Conservation (phyloP, 352 stramenopile species). For the Phytophthora fragariae region DNA sequence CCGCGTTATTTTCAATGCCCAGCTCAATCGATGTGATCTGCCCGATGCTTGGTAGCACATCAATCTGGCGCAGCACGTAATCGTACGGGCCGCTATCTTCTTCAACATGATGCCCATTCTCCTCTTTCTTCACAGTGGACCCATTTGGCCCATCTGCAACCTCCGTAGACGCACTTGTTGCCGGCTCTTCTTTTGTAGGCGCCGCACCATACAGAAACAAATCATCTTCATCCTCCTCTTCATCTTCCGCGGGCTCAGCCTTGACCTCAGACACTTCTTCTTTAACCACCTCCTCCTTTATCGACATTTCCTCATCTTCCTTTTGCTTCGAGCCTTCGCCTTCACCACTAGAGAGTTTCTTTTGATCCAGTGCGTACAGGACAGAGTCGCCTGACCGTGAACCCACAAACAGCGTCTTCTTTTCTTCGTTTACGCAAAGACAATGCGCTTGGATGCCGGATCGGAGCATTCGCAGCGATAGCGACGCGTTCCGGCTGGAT, state of each 20-base stretch:
- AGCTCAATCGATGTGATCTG: slow-evolving; percentile 88
- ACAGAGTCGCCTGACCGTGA: slow-evolving; percentile 83
- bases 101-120: slow-evolving; percentile 9
- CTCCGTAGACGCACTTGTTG: slow-evolving; percentile 1
- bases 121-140: slow-evolving; percentile 27
- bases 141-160: slow-evolving; percentile 16
- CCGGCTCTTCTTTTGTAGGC: slow-evolving; percentile 34
- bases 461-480: slow-evolving; percentile 67
- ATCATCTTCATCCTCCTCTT: slow-evolving; percentile 79
- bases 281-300: slow-evolving; percentile 39
- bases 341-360: slow-evolving; percentile 37
- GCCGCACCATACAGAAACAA: slow-evolving; percentile 77
- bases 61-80: slow-evolving; percentile 70
- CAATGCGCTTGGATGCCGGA: slow-evolving; percentile 61
- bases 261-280: slow-evolving; percentile 28
- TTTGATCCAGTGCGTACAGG: slow-evolving; percentile 65
- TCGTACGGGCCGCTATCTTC: slow-evolving; percentile 38
- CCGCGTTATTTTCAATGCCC: slow-evolving; percentile 73
- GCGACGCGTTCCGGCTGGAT: slow-evolving; percentile 36
- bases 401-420: slow-evolving; percentile 82
- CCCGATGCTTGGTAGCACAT: slow-evolving; percentile 75
- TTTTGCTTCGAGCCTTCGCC: slow-evolving; percentile 18
- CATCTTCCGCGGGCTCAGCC: slow-evolving; percentile 30
- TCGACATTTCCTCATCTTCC: slow-evolving; percentile 27
- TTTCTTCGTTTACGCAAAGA: slow-evolving; percentile 65